These are phyloP conservation scores for Pleurotus eryngii DNA, from an alignment of 768 basidiomycete species.

Conservation along the genomic window DNA sequence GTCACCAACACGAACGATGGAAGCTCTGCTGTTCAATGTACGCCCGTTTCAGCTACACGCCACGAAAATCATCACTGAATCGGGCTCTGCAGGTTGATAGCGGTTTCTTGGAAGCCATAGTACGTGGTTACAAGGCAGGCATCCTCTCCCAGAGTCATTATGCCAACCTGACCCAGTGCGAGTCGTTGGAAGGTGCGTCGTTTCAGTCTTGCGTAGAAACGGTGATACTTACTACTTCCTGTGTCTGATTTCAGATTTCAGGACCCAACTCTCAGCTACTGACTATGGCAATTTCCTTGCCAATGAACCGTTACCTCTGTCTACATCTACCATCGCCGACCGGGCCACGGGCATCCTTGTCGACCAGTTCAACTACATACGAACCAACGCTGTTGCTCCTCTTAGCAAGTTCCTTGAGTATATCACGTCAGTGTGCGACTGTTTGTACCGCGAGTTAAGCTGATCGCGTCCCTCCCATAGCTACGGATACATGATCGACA, in stretches of 20 bases:
- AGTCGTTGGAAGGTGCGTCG: conserved; percentile 84
- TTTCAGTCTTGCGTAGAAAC: background rate
- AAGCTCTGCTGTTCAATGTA: conserved; percentile 90
- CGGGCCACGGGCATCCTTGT: conserved; percentile 94
- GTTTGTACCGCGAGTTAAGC: conserved; percentile 9
- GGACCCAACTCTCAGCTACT: conserved; percentile 92
- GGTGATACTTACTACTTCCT: background rate
- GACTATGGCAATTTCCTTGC: conserved; percentile 99
- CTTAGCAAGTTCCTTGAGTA: conserved; percentile 94
- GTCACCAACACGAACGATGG: conserved; percentile 46
- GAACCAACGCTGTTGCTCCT: conserved; percentile 88
- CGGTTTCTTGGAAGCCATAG: conserved; percentile 79
- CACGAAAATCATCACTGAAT: background rate
- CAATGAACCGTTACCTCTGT: conserved; percentile 91
- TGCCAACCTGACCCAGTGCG: conserved; percentile 93
- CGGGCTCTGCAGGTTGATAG: conserved; percentile 48
- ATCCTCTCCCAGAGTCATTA: conserved; percentile 89
- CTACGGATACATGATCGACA: conserved; percentile 99
- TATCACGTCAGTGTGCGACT: conserved; percentile 70
- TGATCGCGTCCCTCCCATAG: conserved; percentile 36
- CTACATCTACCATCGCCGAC: conserved; percentile 94
- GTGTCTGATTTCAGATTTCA: conserved; percentile 62
- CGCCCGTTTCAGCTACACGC: conserved; percentile 9
- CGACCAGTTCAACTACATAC: conserved; percentile 94
- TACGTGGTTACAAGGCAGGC: conserved; percentile 92